These are phyloP conservation scores for Cardamine chenopodiifolia DNA, from an alignment of 345 rosid species.

Conservation along the genomic window DNA sequence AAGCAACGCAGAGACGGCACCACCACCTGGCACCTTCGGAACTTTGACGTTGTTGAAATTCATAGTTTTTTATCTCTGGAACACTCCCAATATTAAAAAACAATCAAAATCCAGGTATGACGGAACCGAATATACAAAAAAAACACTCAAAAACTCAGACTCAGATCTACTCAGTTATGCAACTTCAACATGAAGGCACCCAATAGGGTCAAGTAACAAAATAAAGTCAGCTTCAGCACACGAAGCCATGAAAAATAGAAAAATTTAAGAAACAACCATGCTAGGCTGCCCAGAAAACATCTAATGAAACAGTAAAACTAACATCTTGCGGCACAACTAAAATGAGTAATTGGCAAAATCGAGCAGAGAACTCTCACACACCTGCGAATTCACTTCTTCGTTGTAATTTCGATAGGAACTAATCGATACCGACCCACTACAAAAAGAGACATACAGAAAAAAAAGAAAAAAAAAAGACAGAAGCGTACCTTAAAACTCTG, in stretches of 20 bases:
- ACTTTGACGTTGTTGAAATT: constrained; percentile 70
- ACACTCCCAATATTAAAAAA: not conserved
- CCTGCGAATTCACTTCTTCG: not conserved
- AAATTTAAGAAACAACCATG: not conserved
- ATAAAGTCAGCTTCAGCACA: constrained; percentile 1
- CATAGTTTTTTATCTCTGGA: constrained; percentile 24
- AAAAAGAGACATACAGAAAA: not conserved
- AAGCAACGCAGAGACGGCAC: constrained; percentile 61
- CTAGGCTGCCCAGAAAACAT: not conserved
- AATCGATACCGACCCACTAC: not conserved
- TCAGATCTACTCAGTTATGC: constrained; percentile 6
- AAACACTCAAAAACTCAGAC: not conserved
- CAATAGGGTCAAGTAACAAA: not conserved
- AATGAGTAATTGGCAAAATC: not conserved
- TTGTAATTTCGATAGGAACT: not conserved
- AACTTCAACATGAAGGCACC: not conserved
- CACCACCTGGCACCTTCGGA: constrained; percentile 81
- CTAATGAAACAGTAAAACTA: not conserved
- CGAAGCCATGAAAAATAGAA: not conserved
- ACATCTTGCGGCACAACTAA: not conserved
- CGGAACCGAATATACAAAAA: not conserved
- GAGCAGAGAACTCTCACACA: constrained; percentile 12
- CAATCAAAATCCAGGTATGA: not conserved
- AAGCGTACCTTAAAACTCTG: constrained; percentile 25
- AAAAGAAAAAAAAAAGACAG: not conserved